Conservation (phyloP, 257 asterid species). For the Ocimum tenuiflorum region DNA sequence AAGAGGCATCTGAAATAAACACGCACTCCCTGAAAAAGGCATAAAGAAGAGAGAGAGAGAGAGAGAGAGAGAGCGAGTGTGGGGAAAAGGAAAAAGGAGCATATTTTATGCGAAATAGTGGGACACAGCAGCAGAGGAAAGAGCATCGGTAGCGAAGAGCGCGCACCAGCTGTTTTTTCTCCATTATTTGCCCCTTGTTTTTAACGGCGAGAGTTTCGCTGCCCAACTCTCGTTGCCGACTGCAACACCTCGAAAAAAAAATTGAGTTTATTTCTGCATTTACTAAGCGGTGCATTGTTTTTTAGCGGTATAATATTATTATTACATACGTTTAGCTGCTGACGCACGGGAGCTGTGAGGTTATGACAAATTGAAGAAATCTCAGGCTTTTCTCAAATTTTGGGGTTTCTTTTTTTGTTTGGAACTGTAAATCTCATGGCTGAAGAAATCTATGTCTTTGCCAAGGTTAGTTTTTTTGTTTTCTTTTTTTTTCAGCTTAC, state of each 20-base stretch:
- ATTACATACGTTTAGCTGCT: no score
- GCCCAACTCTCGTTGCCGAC: not conserved
- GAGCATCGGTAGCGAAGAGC: not conserved
- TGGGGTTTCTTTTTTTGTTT: conserved; percentile 7
- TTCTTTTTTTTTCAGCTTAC: not conserved
- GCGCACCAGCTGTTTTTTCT: conserved; percentile 26
- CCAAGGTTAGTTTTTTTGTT: conserved; percentile 44
- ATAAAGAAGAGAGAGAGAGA: not conserved
- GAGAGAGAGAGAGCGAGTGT: no score
- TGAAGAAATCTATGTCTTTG: conserved; percentile 53
- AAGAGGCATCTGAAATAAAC: no score
- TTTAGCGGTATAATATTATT: not conserved
- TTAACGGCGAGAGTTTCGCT: conserved; percentile 22
- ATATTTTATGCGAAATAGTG: not conserved
- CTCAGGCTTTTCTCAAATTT: conserved; percentile 29
- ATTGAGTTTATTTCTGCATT: not conserved
- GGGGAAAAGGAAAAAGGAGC: not conserved
- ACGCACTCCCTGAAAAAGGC: not conserved
- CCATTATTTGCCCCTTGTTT: conserved; percentile 32
- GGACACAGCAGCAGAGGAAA: not conserved
- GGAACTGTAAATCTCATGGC: conserved; percentile 36
- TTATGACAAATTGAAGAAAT: conserved; percentile 14
- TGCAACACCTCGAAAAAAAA: no score
- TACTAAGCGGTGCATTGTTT: not conserved
- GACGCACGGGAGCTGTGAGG: not conserved